phyloP scores from a whole-genome alignment of 192 early-diverging fungal species.

The Entophlyctis helioformis region DNA sequence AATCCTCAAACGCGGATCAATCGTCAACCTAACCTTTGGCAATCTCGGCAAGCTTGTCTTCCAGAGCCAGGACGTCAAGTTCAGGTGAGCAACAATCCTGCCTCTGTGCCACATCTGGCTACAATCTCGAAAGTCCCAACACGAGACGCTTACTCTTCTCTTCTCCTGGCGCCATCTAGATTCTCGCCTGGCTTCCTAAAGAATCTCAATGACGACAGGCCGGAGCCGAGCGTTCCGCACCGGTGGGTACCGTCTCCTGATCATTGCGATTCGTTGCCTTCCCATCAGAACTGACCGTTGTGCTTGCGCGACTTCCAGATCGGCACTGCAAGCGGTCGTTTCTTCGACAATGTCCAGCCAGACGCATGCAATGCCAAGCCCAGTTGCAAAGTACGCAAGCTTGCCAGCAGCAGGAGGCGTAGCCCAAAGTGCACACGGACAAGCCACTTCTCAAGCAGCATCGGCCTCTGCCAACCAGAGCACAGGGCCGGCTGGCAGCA shows the following conservation, averaged over 20 bases:
- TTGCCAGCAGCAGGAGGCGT: too few relatives aligned
- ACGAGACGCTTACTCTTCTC: not conserved
- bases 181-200: constrained; percentile 4
- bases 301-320: too few relatives aligned
- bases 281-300: too few relatives aligned
- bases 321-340: too few relatives aligned
- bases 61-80: constrained; percentile 18
- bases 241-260: too few relatives aligned
- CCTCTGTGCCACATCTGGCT: not conserved
- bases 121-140: not conserved
- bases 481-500: not conserved
- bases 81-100: constrained; percentile 9
- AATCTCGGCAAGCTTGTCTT: constrained; percentile 24
- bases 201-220: constrained; percentile 1
- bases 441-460: not conserved
- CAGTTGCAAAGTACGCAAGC: too few relatives aligned
- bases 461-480: not conserved
- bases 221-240: too few relatives aligned
- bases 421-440: too few relatives aligned
- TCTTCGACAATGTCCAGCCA: too few relatives aligned
- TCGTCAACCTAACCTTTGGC: constrained; percentile 13
- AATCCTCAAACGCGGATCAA: constrained; percentile 17
- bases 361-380: too few relatives aligned
- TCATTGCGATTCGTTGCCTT: too few relatives aligned
- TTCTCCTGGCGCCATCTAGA: not conserved